A percentile compares a stretch with the other conserved stretches of the same genome.
phyloP scores from a whole-genome alignment of 2,329 filamentous ascomycete species.

The Plenodomus lindquistii region DNA sequence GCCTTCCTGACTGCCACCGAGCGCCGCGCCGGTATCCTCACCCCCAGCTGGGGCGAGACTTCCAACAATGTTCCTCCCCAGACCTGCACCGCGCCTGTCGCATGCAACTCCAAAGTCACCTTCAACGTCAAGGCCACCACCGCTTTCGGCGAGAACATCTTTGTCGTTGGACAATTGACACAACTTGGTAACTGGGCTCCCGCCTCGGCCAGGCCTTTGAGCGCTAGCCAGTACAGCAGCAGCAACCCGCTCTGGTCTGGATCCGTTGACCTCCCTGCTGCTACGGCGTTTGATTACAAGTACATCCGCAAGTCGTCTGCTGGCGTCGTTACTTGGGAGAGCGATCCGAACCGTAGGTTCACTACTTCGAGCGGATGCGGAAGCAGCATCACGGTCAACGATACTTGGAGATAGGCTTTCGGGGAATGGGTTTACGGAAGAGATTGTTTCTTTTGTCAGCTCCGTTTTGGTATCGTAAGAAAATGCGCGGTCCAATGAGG shows the following conservation, averaged over 20 bases:
- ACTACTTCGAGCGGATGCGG: conserved; percentile 28
- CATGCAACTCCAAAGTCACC: conserved; percentile 38
- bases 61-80: conserved; percentile 53
- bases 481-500: too few relatives aligned
- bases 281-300: conserved; percentile 48
- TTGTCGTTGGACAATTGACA: conserved; percentile 48
- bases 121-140: conserved; percentile 56
- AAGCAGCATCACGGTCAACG: conserved; percentile 18
- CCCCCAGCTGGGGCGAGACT: conserved; percentile 19
- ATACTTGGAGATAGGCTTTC: conserved; percentile 21
- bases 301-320: conserved; percentile 52
- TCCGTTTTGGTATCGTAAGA: too few relatives aligned
- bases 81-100: conserved; percentile 19
- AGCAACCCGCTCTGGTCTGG: conserved; percentile 52
- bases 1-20: conserved; percentile 61
- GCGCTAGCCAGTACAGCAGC: conserved; percentile 49
- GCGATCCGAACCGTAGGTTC: conserved; percentile 47
- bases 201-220: conserved; percentile 44
- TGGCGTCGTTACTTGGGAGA: conserved; percentile 52
- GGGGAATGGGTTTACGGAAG: too few relatives aligned
- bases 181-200: conserved; percentile 52
- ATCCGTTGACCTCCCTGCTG: conserved; percentile 46
- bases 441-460: too few relatives aligned
- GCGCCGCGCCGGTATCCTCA: conserved; percentile 16
- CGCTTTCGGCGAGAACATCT: conserved; percentile 54